Conservation (phyloP, 2,329 filamentous ascomycete species). For the Penicillium sp. region DNA sequence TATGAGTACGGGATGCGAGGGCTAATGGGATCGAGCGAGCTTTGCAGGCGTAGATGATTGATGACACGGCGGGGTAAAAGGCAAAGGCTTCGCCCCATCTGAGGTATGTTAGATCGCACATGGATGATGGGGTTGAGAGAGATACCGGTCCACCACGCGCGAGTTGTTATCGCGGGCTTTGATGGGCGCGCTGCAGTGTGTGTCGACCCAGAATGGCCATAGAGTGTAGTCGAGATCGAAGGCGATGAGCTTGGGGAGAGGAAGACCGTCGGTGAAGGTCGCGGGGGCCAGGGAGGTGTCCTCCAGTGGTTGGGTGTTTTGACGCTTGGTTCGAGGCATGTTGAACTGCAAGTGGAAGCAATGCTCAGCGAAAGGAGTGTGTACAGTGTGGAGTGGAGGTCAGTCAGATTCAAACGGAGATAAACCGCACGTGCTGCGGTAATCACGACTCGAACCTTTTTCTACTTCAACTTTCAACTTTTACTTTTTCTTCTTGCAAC, state of each 20-base stretch:
- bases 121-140: too few species aligned
- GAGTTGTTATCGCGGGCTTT: conserved; percentile 55
- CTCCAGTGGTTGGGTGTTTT: conserved; percentile 33
- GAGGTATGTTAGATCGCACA: conserved; percentile 6
- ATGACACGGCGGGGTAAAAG: conserved; percentile 67
- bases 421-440: not conserved
- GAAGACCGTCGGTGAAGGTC: conserved; percentile 62
- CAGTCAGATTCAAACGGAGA: not conserved
- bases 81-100: conserved; percentile 61
- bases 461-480: too few species aligned
- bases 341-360: not conserved
- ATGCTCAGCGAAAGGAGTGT: not conserved
- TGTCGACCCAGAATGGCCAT: conserved; percentile 99
- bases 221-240: conserved; percentile 98
- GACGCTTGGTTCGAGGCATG: conserved; percentile 36
- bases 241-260: conserved; percentile 76
- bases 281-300: conserved; percentile 43
- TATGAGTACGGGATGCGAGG: conserved; percentile 73
- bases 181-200: conserved; percentile 74
- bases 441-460: too few species aligned
- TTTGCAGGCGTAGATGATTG: conserved; percentile 60
- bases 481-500: too few species aligned
- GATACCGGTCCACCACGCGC: conserved; percentile 43
- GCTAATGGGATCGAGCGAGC: conserved; percentile 56
- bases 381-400: not conserved